Conservation (phyloP, 2,329 filamentous ascomycete species). For the Dothidotthia symphoricarpi region DNA sequence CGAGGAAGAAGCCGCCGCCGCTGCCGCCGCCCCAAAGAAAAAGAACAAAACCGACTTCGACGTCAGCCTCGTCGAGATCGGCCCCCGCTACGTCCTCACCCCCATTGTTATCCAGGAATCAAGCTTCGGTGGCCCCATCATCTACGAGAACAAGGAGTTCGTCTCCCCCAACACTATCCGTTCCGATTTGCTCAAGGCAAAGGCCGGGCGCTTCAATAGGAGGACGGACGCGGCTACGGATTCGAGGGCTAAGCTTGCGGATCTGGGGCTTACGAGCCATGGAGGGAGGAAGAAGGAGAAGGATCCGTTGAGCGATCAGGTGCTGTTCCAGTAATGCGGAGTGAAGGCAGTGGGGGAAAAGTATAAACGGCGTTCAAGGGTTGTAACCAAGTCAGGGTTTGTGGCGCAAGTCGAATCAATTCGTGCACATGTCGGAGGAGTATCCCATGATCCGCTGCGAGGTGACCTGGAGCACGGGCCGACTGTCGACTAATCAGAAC, state of each 20-base stretch:
- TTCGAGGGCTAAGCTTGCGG: conserved; percentile 69
- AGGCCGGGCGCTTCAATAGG: conserved; percentile 74
- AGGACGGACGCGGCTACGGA: conserved; percentile 73
- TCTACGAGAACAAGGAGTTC: conserved; percentile 98
- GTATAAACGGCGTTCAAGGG: conserved; percentile 21
- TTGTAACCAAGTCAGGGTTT: too few species aligned
- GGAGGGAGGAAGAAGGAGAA: conserved; percentile 62
- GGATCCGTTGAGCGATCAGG: conserved; percentile 72
- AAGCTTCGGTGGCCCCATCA: conserved; percentile 91
- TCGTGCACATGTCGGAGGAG: too few species aligned
- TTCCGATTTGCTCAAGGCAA: conserved; percentile 71
- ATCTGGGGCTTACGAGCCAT: conserved; percentile 69
- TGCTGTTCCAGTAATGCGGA: conserved; percentile 66
- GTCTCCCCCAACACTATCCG: conserved; percentile 94
- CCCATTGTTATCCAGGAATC: conserved; percentile 95
- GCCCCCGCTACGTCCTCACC: conserved; percentile 86
- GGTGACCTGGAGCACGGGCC: too few species aligned
- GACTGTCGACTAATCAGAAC: too few species aligned
- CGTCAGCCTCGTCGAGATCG: conserved; percentile 85
- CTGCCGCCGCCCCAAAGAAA: conserved; percentile 24
- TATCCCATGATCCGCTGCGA: too few species aligned
- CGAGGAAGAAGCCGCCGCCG: conserved; percentile 30
- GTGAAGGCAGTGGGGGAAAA: conserved; percentile 10
- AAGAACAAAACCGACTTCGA: conserved; percentile 62
- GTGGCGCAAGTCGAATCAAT: too few species aligned